A percentile compares a stretch with the other conserved stretches of the same genome.
These are phyloP conservation scores for Ceratobasidium sp. DNA, from an alignment of 1,284 basidiomycete genomes.

Conservation along the genomic window DNA sequence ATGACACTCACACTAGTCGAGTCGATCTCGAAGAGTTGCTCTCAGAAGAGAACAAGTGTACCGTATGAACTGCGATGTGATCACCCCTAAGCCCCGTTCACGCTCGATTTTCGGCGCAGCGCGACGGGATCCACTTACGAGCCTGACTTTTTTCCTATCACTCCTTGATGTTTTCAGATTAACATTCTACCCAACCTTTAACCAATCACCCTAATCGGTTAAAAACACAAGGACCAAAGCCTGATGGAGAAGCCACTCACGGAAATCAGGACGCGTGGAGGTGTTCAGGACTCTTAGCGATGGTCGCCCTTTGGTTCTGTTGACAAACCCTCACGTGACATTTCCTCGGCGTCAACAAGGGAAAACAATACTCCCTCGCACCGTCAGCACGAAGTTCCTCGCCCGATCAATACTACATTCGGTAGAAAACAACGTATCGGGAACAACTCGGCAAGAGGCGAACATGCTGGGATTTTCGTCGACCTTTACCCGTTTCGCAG, in stretches of 20 bases:
- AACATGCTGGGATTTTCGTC: conserved; percentile 14
- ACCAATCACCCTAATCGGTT: not conserved
- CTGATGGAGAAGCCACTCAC: not conserved
- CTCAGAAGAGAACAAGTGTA: not conserved
- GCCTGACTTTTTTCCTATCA: not conserved
- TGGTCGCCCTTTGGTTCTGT: conserved; percentile 22
- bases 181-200: not conserved
- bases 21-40: not conserved
- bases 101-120: not conserved
- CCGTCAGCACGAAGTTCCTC: too few species aligned
- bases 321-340: not conserved
- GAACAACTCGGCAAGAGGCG: not conserved
- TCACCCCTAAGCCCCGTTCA: not conserved
- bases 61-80: not conserved
- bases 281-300: conserved; percentile 11
- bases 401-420: too few species aligned
- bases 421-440: not conserved
- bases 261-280: conserved; percentile 10
- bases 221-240: conserved; percentile 12
- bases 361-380: not conserved
- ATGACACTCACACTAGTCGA: not conserved
- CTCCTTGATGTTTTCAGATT: not conserved
- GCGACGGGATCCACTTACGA: not conserved
- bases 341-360: not conserved
- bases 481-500: not conserved